phyloP scores from a whole-genome alignment of 2,329 filamentous ascomycete species.

The Ceratocystiopsis brevicomis region DNA sequence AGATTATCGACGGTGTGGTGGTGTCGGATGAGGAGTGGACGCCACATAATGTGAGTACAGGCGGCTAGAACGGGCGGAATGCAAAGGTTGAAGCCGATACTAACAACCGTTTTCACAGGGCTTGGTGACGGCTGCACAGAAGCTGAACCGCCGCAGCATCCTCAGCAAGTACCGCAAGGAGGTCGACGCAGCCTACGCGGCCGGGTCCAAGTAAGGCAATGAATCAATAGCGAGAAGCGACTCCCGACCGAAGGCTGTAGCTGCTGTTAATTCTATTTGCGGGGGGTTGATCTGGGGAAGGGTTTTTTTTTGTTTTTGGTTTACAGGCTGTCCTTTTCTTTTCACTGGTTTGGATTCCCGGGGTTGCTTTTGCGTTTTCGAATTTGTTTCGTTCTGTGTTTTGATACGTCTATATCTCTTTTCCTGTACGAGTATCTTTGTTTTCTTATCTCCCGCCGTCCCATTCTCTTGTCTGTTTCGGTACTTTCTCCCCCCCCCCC shows the following conservation, averaged over 20 bases:
- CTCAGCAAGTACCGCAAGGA: constrained; percentile 41
- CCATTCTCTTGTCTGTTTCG: neutral
- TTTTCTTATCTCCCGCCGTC: neutral
- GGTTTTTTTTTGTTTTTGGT: too few species aligned
- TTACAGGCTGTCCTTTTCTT: neutral
- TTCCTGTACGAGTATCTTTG: neutral
- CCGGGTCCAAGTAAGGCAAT: constrained; percentile 4
- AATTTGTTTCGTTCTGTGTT: neutral
- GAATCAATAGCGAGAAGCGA: too few species aligned
- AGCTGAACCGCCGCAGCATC: constrained; percentile 52
- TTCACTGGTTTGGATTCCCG: neutral
- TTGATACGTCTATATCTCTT: neutral
- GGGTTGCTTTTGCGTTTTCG: neutral
- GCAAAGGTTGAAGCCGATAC: neutral
- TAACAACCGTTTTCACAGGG: constrained; percentile 22
- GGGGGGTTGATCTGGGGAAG: too few species aligned
- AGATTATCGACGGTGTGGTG: constrained; percentile 54
- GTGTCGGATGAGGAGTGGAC: constrained; percentile 59
- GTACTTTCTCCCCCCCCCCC: too few species aligned
- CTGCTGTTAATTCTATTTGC: neutral
- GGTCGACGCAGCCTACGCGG: constrained; percentile 39
- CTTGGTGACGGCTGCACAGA: constrained; percentile 51
- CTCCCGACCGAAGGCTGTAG: too few species aligned
- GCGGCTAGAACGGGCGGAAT: neutral
- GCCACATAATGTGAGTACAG: constrained; percentile 45